phyloP scores from a whole-genome alignment of 495 filamentous ascomycete genomes.

The Penicillium crystallinum region DNA sequence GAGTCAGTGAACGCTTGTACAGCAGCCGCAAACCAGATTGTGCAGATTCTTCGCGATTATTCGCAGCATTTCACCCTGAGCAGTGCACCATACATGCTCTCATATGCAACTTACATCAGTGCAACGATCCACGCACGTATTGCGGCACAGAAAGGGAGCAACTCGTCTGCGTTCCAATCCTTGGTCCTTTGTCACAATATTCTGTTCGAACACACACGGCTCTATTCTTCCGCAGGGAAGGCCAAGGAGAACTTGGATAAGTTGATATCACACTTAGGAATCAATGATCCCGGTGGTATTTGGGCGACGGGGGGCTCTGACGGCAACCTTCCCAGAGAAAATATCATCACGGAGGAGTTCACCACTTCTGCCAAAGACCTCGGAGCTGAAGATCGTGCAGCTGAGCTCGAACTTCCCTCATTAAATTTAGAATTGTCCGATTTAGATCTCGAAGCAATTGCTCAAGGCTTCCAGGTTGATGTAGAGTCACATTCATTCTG shows the following conservation, averaged over 20 bases:
- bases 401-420: slow-evolving; percentile 10
- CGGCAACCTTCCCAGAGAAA: neutral
- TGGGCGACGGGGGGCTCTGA: neutral
- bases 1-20: slow-evolving; percentile 27
- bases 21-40: slow-evolving; percentile 26
- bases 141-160: slow-evolving; percentile 22
- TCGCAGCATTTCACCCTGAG: slow-evolving; percentile 22
- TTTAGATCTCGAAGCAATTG: slow-evolving; percentile 25
- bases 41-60: slow-evolving; percentile 28
- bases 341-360: neutral
- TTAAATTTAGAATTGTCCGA: slow-evolving; percentile 24
- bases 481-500: slow-evolving; percentile 21
- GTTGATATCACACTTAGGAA: slow-evolving; percentile 14
- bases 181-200: slow-evolving; percentile 17
- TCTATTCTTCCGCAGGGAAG: slow-evolving; percentile 24
- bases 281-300: slow-evolving; percentile 3
- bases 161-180: slow-evolving; percentile 19
- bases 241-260: slow-evolving; percentile 20
- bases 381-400: neutral
- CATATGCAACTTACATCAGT: slow-evolving; percentile 32
- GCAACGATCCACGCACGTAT: slow-evolving; percentile 31
- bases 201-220: slow-evolving; percentile 12
- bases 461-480: slow-evolving; percentile 24
- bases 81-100: slow-evolving; percentile 29
- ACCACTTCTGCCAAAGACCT: neutral